Evolutionary conservation across 768 basidiomycete genomes (phyloP), one percentile per base, ranked within the genome.

Genomic region (Fomitopsis serialis): DNA sequence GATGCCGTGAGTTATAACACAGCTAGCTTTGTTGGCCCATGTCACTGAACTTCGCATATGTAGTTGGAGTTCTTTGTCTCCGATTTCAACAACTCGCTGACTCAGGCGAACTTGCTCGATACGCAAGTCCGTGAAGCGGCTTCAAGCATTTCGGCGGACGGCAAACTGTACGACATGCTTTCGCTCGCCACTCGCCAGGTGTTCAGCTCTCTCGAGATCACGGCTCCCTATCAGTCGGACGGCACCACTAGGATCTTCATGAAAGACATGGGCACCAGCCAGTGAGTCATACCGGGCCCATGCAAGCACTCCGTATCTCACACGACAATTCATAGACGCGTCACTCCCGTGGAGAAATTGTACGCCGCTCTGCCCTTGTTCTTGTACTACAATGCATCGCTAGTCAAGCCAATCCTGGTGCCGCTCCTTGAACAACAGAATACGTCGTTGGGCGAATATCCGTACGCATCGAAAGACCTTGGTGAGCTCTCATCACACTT

Each of bases 311-410:
- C 3, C 19, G 13, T 24, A 3, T 24, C 17, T 29, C 1, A 45
- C 25, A 45, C 43, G 19, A 15, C 3, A 9, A 6, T 8, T n/a
- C 37, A n/a, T 46, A 58, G 63, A 13, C 58, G 66, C 3, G 62
- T 68, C 8, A 68, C 61, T 48, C 66, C 69, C 1, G 68, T 70
- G 8, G 69, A 70, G 48, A 60, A 59, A 1, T 55, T 70, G 22
- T 68, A 62, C 49, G 59, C 67, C 2, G 55, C 66, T 3, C 62
- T 65, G 22, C 66, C 69, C 7, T 51, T 63, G 24, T 64, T 63
- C 46, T 50, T 69, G 1, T 68, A 64, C 50, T 35, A 64, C 50
- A 70, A 70, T 37, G 64, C 66, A 1, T 57, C 66, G 8, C 56
- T 67, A 21, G 59, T 58, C 1, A 57, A 59, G 9, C 58, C 59